Conservation (phyloP, 208 protist species). For the Crithidia brevicula region DNA sequence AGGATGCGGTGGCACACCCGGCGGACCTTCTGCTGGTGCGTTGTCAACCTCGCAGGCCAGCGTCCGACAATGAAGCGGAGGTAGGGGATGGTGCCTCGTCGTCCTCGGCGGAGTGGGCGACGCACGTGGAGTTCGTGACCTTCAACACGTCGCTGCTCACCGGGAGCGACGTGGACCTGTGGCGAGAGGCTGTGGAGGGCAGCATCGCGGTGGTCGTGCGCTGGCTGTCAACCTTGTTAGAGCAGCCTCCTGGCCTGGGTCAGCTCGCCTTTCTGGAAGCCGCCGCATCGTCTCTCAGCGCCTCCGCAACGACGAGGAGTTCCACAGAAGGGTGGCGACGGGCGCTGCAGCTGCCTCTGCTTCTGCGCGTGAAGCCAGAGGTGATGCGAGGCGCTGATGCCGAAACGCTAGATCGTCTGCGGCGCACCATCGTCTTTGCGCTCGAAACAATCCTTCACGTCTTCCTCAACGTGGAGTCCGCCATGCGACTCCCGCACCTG, state of each 20-base stretch:
- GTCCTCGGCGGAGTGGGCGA: conserved; percentile 23
- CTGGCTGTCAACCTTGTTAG: conserved; percentile 56
- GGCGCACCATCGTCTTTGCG: conserved; percentile 52
- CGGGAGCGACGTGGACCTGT: conserved; percentile 51
- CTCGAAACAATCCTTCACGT: conserved; percentile 62
- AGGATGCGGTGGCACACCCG: conserved; percentile 40
- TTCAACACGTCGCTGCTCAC: conserved; percentile 58
- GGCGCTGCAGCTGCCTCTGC: conserved; percentile 67
- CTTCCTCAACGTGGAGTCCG: conserved; percentile 45
- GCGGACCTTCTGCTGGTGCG: conserved; percentile 66
- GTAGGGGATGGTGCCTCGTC: background rate
- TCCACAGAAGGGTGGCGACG: conserved; percentile 60
- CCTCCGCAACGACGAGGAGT: background rate
- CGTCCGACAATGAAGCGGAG: background rate
- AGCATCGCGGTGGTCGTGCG: conserved; percentile 46
- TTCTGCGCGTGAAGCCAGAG: conserved; percentile 43
- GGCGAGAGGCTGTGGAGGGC: conserved; percentile 60
- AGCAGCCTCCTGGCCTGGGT: conserved; percentile 63
- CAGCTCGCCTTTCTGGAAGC: conserved; percentile 75
- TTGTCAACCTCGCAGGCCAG: conserved; percentile 22
- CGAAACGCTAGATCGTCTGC: conserved; percentile 48
- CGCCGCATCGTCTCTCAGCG: conserved; percentile 7
- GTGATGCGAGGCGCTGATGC: conserved; percentile 33
- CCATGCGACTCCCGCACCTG: conserved; percentile 59
- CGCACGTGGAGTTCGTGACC: conserved; percentile 56